Base-by-base conservation (phyloP, 208 protist genomes). In the Trypanosoma scelopori region DNA sequence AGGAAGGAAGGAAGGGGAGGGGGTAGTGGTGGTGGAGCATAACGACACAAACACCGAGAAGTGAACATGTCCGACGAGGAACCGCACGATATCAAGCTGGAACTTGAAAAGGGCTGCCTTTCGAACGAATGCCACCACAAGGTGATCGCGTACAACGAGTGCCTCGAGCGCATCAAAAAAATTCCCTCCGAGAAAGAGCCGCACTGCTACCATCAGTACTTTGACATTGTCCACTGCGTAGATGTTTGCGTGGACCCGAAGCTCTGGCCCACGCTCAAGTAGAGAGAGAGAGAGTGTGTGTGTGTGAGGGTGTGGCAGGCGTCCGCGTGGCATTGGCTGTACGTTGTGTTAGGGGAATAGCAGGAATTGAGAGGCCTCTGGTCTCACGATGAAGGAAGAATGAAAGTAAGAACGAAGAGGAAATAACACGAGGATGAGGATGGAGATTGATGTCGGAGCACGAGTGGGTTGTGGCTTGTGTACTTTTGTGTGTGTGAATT, bases 161-260 rank as follows among this genome's bases (percentile, higher is more conserved):
- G 85, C 75, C 75, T 85, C n/a, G 85, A 91, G 73, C 85, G 85
- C 57, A 91, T 91, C 60, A 86, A 87, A 74, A 69, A 65, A 16
- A 74, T 87, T 23, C 68, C 70, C 4, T 50, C 78, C 32, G 79
- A 81, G 25, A 78, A 78, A 56, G 85, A 91, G 77, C 85, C 85
- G 23, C 81, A 91, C 69, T 91, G 85, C 72, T 91, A 86, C 68
- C 58, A 79, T 50, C 81, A 88, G 69, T 91, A 91, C 79, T 91
- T 91, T 65, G 76, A 78, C 62, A 88, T 91, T 50, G 73, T 91
- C 30, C 85, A 91, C 77, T 91, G 85, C 71, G 85, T 91, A 55
- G 85, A 91, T 63, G 79, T 87, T 35, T 91, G 85, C 65, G 79
- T 84, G 4, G 74, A 87, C 67, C 81, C 81, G n/a, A 85, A 91